These are phyloP conservation scores for Pseudomicrostroma phylloplanum DNA, from an alignment of 1,284 basidiomycete genomes.

Conservation along the genomic window DNA sequence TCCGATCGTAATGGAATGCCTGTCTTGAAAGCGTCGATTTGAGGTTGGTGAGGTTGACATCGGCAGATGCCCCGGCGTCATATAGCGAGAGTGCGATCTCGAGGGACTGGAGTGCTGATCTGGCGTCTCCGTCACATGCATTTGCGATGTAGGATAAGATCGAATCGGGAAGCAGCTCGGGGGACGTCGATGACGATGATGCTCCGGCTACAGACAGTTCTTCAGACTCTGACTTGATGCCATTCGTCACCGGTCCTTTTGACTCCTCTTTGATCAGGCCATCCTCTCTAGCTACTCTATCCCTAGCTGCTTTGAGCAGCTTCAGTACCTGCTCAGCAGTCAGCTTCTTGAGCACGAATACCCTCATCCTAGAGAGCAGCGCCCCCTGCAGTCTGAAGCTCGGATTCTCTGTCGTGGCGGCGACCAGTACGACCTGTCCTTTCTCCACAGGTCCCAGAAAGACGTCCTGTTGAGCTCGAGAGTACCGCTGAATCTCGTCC, in stretches of 20 bases:
- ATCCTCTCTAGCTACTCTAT: background rate
- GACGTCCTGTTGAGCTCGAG: slow-evolving; percentile 68
- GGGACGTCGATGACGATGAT: background rate
- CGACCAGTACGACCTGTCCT: slow-evolving; percentile 59
- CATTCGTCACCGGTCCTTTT: too few species aligned
- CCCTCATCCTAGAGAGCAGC: slow-evolving; percentile 71
- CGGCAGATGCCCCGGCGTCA: slow-evolving; percentile 14
- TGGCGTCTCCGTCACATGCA: slow-evolving; percentile 1
- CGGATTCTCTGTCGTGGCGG: slow-evolving; percentile 87
- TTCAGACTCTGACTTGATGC: background rate
- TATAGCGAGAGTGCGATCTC: slow-evolving; percentile 37
- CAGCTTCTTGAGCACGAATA: slow-evolving; percentile 46
- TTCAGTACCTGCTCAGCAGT: slow-evolving; percentile 27
- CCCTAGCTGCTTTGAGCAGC: slow-evolving; percentile 58
- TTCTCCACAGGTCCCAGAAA: slow-evolving; percentile 27
- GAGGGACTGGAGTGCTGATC: slow-evolving; percentile 33
- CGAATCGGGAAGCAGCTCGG: background rate
- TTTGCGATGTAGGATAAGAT: slow-evolving; percentile 39
- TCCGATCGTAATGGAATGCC: slow-evolving; percentile 42
- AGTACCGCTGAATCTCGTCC: slow-evolving; percentile 80
- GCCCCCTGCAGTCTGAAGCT: slow-evolving; percentile 68
- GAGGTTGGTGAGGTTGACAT: slow-evolving; percentile 22
- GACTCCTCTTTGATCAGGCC: background rate
- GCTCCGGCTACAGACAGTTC: background rate
- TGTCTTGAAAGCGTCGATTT: slow-evolving; percentile 32